Evolutionary conservation across 1,284 basidiomycete species (phyloP).

Genomic region (Trichosporon sp.): DNA sequence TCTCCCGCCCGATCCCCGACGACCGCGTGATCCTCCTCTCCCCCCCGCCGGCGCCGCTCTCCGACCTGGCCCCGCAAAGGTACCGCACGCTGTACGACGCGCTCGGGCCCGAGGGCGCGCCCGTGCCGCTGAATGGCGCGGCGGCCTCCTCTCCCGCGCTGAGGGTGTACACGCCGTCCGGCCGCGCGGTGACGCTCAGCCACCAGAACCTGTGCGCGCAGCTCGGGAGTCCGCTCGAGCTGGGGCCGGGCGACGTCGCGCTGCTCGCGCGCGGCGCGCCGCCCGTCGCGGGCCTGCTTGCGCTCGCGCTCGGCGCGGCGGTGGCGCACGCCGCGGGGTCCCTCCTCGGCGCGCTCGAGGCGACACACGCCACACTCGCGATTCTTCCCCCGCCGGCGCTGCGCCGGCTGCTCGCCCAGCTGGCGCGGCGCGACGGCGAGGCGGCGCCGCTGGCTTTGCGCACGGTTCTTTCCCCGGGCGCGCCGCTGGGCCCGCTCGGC

Average conservation of each 20-base stretch:
- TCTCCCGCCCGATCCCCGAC: conserved; percentile 16
- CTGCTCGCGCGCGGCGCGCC: not conserved
- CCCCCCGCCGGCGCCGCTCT: not conserved
- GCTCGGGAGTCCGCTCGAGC: not conserved
- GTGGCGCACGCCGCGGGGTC: not conserved
- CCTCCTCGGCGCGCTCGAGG: not conserved
- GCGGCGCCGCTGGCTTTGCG: not conserved
- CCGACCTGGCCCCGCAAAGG: not conserved
- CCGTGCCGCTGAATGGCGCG: not conserved
- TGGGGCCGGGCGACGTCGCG: not conserved
- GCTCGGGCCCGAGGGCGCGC: not conserved
- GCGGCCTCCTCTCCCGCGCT: not conserved
- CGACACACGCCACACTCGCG: not conserved
- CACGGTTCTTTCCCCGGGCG: not conserved
- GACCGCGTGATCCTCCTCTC: conserved; percentile 31
- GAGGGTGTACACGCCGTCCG: not conserved
- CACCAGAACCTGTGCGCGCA: not conserved
- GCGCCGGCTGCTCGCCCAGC: not conserved
- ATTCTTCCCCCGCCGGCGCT: not conserved
- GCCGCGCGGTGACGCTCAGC: not conserved
- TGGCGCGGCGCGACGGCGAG: not conserved
- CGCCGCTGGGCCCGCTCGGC: not conserved
- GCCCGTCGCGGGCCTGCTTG: not conserved
- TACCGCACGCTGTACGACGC: not conserved
- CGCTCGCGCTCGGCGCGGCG: not conserved